A percentile compares a stretch with the other conserved stretches of the same genome.
phyloP scores from a whole-genome alignment of 2,329 filamentous ascomycete genomes.

The Sporothrix curviconia region DNA sequence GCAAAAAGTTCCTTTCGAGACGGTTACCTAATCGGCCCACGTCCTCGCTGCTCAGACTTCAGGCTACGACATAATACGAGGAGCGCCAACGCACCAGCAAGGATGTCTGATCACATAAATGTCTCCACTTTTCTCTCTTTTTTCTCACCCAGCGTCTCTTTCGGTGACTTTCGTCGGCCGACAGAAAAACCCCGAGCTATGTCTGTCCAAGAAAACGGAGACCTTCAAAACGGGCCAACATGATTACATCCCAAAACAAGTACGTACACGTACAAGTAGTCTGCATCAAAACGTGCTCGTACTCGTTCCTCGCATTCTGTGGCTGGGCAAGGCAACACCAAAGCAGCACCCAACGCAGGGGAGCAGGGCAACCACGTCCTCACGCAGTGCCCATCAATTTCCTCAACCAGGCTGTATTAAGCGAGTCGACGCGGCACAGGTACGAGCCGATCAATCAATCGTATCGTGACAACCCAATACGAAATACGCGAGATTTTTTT shows the following conservation, averaged over 20 bases:
- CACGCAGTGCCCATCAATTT: background rate
- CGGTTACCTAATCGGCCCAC: background rate
- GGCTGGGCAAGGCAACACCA: background rate
- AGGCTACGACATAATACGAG: conserved; percentile 2
- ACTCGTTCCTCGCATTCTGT: no score
- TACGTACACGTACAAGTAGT: no score
- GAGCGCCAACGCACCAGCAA: background rate
- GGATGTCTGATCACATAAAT: background rate
- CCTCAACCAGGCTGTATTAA: conserved; percentile 5
- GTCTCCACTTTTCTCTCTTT: no score
- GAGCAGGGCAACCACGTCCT: no score
- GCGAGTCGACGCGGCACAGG: no score
- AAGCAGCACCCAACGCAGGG: no score
- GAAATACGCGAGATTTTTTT: background rate
- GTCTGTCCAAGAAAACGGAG: background rate
- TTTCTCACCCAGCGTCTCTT: no score
- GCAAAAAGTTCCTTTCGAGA: background rate
- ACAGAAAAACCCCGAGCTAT: conserved; percentile 2
- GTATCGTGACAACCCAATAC: no score
- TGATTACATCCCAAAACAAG: background rate
- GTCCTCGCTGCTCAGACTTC: background rate
- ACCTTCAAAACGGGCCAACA: background rate
- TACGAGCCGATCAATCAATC: no score
- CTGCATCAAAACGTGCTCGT: no score
- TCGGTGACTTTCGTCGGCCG: background rate